Evolutionary conservation across 139 green algal genomes (phyloP), one percentile per base, ranked within the genome.

Genomic region (Coccomyxa sp.): DNA sequence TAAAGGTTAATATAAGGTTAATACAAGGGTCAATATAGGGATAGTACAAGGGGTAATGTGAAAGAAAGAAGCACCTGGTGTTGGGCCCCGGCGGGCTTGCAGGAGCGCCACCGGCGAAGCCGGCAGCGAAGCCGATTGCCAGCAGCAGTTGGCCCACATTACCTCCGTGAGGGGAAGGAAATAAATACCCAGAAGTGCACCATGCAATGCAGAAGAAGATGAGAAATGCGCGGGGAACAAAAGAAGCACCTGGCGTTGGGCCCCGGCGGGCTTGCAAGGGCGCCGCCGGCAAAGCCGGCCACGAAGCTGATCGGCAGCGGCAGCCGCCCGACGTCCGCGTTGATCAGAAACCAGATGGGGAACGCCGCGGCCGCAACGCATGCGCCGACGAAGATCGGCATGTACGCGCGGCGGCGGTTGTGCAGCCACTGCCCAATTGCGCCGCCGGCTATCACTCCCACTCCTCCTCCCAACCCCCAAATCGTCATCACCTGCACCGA

Each of bases 361-460:
- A 80, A 78, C 0, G 90, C 87, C 68, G 89, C 91, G 51, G 86
- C 25, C 51, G 92, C 66, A 45, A 93, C 91, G 13, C 79, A 90
- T 16, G 28, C 63, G 81, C 88, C 90, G 4, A 88, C 89, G 57
- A 93, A 93, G 10, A 92, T 0, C 14, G 86, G 84, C 90, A 92
- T 92, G 77, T 57, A 25, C 27, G 71, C 67, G 27, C 80, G 82
- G 16, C 79, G 27, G 67, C 84, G 86, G 80, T 96, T 97, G 88
- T 96, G 96, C 28, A 97, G 84, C 79, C 79, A 87, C 88, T 98
- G 95, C 11, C 94, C 94, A 13, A 90, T 31, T 0, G 78, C 16
- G 13, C 92, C 93, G 27, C 94, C 94, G 13, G 88, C 94, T 13
- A 91, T 79, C 4, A 96, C 93, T 13, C 94, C 94, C 7, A 92